Percentiles rank a stretch among this genome's conserved stretches.
These are phyloP conservation scores for Ceratobasidium sp. DNA, from an alignment of 1,284 basidiomycete species.

Conservation along the genomic window DNA sequence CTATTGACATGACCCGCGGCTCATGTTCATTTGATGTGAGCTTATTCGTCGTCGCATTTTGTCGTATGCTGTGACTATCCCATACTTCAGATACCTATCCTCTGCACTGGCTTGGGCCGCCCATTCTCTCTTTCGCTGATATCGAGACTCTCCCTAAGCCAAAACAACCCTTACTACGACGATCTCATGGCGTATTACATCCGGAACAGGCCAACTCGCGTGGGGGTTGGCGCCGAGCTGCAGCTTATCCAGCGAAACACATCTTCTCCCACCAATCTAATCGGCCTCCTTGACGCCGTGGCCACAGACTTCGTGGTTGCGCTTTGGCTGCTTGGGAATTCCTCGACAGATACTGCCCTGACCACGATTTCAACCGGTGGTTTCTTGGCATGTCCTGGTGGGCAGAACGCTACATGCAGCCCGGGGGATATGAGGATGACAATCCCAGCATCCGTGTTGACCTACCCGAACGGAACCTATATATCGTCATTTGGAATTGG, in stretches of 20 bases:
- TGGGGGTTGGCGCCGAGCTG: not conserved
- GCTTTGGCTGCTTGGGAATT: not conserved
- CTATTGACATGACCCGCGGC: not conserved
- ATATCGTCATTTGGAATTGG: not conserved
- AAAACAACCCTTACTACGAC: not conserved
- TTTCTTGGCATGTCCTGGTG: conserved; percentile 15
- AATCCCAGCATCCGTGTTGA: not conserved
- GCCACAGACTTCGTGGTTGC: not conserved
- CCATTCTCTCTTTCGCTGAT: conserved; percentile 27
- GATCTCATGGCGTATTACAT: conserved; percentile 3
- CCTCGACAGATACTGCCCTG: not conserved
- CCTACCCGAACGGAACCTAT: conserved; percentile 7
- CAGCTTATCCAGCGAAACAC: not conserved
- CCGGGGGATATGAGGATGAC: conserved; percentile 10
- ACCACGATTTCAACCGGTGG: conserved; percentile 5
- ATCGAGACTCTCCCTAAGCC: not conserved
- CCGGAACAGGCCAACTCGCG: not conserved
- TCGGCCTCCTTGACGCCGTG: conserved; percentile 14
- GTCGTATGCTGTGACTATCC: not conserved
- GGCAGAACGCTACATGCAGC: conserved; percentile 6
- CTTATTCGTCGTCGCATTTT: not conserved
- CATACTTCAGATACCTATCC: conserved; percentile 19
- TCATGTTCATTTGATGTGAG: conserved; percentile 13
- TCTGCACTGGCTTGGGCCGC: not conserved
- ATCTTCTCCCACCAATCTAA: conserved; percentile 2